phyloP scores from a whole-genome alignment of 352 stramenopile genomes.

The Pythium brachiatum region DNA sequence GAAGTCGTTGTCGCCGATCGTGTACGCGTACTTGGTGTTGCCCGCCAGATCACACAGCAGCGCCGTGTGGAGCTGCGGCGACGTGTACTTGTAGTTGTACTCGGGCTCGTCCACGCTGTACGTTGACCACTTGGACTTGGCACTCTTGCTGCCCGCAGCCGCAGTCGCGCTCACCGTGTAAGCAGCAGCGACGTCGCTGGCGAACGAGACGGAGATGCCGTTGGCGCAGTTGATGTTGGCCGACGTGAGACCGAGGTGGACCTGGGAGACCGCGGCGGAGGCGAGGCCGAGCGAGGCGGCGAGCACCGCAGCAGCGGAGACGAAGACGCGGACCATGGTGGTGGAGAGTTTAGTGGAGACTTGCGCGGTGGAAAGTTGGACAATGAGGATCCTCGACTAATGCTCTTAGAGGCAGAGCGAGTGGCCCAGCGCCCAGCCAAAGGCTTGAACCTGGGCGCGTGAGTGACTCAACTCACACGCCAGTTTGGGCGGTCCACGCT shows the following conservation, averaged over 20 bases:
- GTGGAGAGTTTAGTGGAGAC: neutral
- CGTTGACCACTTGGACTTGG: too few relatives aligned
- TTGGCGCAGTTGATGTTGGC: constrained; percentile 25
- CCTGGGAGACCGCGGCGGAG: constrained; percentile 39
- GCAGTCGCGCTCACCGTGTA: neutral
- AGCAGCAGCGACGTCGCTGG: neutral
- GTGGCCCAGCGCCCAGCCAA: too few relatives aligned
- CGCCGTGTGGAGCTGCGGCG: constrained; percentile 47
- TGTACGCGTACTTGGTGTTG: constrained; percentile 49
- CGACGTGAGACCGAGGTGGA: constrained; percentile 41
- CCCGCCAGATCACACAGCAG: constrained; percentile 38
- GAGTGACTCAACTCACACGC: neutral
- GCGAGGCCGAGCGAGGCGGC: constrained; percentile 21
- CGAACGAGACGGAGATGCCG: constrained; percentile 14
- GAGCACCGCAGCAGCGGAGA: constrained; percentile 7
- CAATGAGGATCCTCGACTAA: constrained; percentile 9
- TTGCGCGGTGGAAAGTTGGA: constrained; percentile 17
- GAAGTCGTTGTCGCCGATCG: constrained; percentile 38
- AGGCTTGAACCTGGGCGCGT: too few relatives aligned
- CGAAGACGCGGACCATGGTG: constrained; percentile 18
- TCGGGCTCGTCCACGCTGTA: constrained; percentile 12
- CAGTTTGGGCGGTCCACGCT: neutral
- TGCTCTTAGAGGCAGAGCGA: too few relatives aligned
- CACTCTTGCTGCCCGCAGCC: too few relatives aligned
- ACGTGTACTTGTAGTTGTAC: constrained; percentile 53